Evolutionary conservation across 306 rosid species (phyloP).

Genomic region (Abrus precatorius): DNA sequence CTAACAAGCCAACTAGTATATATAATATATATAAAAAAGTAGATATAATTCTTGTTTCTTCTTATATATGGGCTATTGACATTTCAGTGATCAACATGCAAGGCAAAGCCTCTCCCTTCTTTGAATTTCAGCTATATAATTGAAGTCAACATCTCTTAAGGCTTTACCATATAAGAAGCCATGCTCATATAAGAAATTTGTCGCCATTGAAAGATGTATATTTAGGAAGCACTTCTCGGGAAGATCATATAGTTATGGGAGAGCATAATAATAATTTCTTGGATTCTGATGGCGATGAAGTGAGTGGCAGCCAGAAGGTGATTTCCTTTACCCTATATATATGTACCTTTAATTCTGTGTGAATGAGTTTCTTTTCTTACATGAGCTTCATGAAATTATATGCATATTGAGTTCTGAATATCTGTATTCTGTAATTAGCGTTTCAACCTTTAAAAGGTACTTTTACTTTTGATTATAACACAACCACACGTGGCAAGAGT

Average conservation of each 20-base stretch:
- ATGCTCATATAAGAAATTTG: conserved; percentile 29
- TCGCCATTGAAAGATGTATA: conserved; percentile 27
- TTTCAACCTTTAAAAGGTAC: not conserved
- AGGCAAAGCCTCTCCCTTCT: conserved; percentile 30
- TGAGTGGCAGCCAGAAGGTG: conserved; percentile 48
- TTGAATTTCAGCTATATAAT: conserved; percentile 33
- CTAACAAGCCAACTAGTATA: conserved; percentile 3
- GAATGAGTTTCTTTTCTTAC: not conserved
- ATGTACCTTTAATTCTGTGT: not conserved
- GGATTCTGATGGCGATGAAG: conserved; percentile 43
- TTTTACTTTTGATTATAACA: not conserved
- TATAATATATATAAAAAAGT: not conserved
- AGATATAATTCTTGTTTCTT: conserved; percentile 31
- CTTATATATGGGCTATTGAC: conserved; percentile 42
- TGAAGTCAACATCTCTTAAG: conserved; percentile 55
- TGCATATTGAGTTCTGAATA: not conserved
- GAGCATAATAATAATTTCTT: conserved; percentile 30
- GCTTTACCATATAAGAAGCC: conserved; percentile 45
- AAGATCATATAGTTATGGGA: conserved; percentile 36
- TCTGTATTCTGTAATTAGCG: not conserved
- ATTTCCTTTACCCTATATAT: not conserved
- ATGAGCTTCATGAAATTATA: not conserved
- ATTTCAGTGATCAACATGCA: conserved; percentile 40
- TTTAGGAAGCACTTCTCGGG: conserved; percentile 34
- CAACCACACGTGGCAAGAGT: not conserved